phyloP scores from a whole-genome alignment of 148 eudicot species.

The Vaccinium darrowii region DNA sequence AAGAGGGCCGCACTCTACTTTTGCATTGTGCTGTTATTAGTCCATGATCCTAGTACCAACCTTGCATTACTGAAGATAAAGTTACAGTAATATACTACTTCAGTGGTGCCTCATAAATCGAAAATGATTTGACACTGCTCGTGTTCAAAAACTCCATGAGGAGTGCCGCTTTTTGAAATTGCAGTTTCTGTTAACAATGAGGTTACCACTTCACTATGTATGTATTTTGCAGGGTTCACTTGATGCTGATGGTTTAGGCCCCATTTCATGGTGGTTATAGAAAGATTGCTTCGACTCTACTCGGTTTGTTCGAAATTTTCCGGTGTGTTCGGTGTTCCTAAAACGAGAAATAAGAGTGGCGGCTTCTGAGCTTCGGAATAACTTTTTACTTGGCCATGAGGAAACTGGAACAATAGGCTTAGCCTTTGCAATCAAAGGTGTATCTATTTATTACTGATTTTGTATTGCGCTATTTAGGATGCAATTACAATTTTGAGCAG shows the following conservation, averaged over 20 bases:
- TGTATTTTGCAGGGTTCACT: constrained; percentile 53
- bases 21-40: not conserved
- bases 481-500: not conserved
- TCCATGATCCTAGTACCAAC: not conserved
- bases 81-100: not conserved
- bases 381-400: not conserved
- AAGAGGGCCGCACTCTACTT: not conserved
- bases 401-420: not conserved
- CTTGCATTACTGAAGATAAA: not conserved
- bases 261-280: constrained; percentile 63
- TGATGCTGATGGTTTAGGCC: constrained; percentile 69
- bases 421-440: not conserved
- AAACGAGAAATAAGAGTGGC: not conserved
- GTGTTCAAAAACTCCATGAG: not conserved
- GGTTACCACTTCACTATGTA: no score
- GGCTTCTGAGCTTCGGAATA: not conserved
- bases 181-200: not conserved
- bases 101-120: not conserved
- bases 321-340: not conserved
- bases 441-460: not conserved
- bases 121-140: not conserved
- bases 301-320: not conserved
- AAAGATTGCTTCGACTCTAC: not conserved
- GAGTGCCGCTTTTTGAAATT: not conserved
- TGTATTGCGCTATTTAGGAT: not conserved